Conservation (phyloP, 176 grass and related monocot species). For the Poa pratensis region DNA sequence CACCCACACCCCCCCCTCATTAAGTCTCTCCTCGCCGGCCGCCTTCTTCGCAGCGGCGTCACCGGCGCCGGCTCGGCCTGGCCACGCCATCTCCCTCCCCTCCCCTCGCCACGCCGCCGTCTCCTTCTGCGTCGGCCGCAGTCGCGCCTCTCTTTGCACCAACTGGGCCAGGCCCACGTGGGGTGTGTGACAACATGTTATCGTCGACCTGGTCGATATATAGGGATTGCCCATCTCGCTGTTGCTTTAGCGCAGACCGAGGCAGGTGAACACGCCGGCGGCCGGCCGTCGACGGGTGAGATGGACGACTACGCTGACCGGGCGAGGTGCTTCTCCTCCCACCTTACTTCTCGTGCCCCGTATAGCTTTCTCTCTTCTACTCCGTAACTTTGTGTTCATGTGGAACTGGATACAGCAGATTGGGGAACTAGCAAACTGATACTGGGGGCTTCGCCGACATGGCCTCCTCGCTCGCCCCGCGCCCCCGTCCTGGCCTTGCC, state of each 20-base stretch:
- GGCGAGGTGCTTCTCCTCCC: not conserved
- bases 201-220: too few relatives aligned
- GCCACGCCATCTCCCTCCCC: too few relatives aligned
- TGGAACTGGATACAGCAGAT: not conserved
- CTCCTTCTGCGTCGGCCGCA: too few relatives aligned
- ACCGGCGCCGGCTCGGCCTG: too few relatives aligned
- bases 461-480: constrained; percentile 30
- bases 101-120: too few relatives aligned
- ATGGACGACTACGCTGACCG: not conserved
- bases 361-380: not conserved
- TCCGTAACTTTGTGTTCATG: not conserved
- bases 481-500: constrained; percentile 11
- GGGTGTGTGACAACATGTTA: too few relatives aligned
- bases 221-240: too few relatives aligned
- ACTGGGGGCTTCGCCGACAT: not conserved
- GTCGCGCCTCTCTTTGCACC: too few relatives aligned
- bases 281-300: not conserved
- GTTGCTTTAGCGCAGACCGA: not conserved
- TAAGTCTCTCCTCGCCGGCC: too few relatives aligned
- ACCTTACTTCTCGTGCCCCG: not conserved
- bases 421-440: not conserved
- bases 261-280: not conserved
- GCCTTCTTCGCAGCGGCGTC: too few relatives aligned
- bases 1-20: too few relatives aligned
- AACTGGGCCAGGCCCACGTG: too few relatives aligned